Percentiles rank a stretch among this genome's conserved stretches.
Conservation (phyloP, 2,329 filamentous ascomycete genomes). For the Stenocarpella maydis region DNA sequence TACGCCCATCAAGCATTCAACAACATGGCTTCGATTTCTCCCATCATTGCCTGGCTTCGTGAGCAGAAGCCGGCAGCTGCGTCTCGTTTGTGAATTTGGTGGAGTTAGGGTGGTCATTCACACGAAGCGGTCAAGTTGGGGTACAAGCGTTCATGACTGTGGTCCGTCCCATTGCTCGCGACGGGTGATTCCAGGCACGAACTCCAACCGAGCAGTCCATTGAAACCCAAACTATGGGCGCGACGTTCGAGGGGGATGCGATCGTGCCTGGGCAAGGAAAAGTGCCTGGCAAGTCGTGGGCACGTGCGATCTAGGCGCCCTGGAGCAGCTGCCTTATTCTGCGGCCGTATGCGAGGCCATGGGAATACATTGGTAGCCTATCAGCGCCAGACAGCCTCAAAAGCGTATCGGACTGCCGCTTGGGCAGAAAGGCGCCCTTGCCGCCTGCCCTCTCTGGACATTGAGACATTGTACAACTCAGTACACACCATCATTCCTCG, state of each 20-base stretch:
- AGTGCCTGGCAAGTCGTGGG: not conserved
- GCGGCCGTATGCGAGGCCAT: conserved; percentile 35
- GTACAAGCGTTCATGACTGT: conserved; percentile 11
- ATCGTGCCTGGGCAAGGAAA: conserved; percentile 23
- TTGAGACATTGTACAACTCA: conserved; percentile 58
- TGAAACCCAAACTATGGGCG: conserved; percentile 20
- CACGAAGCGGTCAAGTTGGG: not conserved
- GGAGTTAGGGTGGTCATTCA: not conserved
- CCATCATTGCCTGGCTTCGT: not conserved
- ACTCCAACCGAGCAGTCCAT: not conserved
- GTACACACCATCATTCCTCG: conserved; percentile 36
- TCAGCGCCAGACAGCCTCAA: conserved; percentile 48
- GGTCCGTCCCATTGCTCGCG: conserved; percentile 10
- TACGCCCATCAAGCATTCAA: conserved; percentile 20
- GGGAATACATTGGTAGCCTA: conserved; percentile 41
- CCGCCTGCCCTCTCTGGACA: conserved; percentile 51
- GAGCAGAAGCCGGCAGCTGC: conserved; percentile 20
- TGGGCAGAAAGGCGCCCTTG: conserved; percentile 58
- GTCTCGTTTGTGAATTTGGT: not conserved
- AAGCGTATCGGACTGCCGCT: conserved; percentile 48
- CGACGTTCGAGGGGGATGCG: conserved; percentile 12
- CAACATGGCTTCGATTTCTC: conserved; percentile 6
- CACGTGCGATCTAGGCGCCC: conserved; percentile 30
- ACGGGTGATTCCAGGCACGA: conserved; percentile 5
- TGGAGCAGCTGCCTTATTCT: conserved; percentile 22